Base-by-base conservation (phyloP, 2,329 filamentous ascomycete species). In the Leptographium lundbergii region DNA sequence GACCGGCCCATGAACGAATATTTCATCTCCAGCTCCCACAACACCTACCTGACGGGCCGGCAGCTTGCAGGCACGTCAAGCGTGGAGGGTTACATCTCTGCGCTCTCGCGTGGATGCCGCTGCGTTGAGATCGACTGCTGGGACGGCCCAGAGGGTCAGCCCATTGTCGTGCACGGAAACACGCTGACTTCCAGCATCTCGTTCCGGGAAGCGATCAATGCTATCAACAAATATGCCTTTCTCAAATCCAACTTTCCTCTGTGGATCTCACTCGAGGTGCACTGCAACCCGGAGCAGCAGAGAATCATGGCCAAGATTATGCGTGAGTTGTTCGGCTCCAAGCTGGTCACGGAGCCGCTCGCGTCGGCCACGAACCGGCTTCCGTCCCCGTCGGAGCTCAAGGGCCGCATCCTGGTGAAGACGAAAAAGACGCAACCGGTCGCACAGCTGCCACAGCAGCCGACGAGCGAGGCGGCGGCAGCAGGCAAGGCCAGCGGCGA, bases 41-140 rank as follows among this genome's bases (percentile, higher is more conserved):
- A 99, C 72, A 99, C 94, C 0, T 99, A 99, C 68, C 84, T 99
- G 0, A 78, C 95, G 5, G 94, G 94, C 17, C 86, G 91, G 58
- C 94, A 99, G 70, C 86, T 97, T 2, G 87, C 85, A 13, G 92
- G 92, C 32, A 82, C 88, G 52, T 96, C 94, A 2, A 97, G 91
- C 68, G 88, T 95, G 2, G 94, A 99, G 71, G 91, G 91, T 51
- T 99, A 99, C 73, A 95, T 97, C 66, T 85, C 85, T 10, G 89
- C 91, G 3, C 80, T 99, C 7, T 85, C 89, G 63, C 87, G 89
- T 61, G 91, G 91, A 10, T 99, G 94, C 70, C 88, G 94, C 56
- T 97, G 94, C 70, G 86, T 99, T 53, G 94, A 99, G 73, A 90
- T 99, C 57, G 94, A 99, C 72, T 97, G 92, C 72, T 99, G 94